Conservation (phyloP, 2,329 filamentous ascomycete genomes). For the Colletotrichum sp. region DNA sequence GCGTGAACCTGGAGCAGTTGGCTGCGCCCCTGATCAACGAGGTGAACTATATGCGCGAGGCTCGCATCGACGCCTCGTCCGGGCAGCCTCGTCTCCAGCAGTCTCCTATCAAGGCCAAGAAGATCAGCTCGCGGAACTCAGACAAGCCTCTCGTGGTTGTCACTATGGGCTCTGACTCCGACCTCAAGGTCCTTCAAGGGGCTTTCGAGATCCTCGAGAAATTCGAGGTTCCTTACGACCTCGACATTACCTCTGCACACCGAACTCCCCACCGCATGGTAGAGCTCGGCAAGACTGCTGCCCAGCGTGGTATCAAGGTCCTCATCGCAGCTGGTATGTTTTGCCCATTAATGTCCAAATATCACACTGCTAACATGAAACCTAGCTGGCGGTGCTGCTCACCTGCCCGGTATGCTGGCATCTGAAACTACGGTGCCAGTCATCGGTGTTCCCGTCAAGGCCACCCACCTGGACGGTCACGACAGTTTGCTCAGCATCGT, state of each 20-base stretch:
- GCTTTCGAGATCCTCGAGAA: constrained; percentile 70
- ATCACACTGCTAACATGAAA: background rate
- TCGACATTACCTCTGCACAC: constrained; percentile 81
- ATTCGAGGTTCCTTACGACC: constrained; percentile 75
- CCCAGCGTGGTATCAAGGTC: constrained; percentile 70
- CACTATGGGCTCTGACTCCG: constrained; percentile 85
- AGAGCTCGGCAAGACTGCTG: constrained; percentile 67
- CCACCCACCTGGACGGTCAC: constrained; percentile 72
- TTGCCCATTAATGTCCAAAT: background rate
- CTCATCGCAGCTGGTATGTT: constrained; percentile 67
- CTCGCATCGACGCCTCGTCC: constrained; percentile 49
- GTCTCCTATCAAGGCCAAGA: constrained; percentile 10
- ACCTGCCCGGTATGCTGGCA: constrained; percentile 77
- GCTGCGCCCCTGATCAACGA: constrained; percentile 72
- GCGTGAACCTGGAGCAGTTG: constrained; percentile 62
- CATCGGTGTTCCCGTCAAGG: constrained; percentile 79
- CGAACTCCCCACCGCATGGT: constrained; percentile 75
- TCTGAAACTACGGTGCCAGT: constrained; percentile 75
- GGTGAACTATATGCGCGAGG: constrained; percentile 63
- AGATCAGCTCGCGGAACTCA: constrained; percentile 27
- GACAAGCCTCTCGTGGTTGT: constrained; percentile 69
- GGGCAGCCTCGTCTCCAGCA: constrained; percentile 40
- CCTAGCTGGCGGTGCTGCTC: constrained; percentile 71
- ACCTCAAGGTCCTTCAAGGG: constrained; percentile 70
- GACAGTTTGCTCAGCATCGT: constrained; percentile 77